Conservation (phyloP, 73 alveolate genomes). For the Paramecium sonneborni region DNA sequence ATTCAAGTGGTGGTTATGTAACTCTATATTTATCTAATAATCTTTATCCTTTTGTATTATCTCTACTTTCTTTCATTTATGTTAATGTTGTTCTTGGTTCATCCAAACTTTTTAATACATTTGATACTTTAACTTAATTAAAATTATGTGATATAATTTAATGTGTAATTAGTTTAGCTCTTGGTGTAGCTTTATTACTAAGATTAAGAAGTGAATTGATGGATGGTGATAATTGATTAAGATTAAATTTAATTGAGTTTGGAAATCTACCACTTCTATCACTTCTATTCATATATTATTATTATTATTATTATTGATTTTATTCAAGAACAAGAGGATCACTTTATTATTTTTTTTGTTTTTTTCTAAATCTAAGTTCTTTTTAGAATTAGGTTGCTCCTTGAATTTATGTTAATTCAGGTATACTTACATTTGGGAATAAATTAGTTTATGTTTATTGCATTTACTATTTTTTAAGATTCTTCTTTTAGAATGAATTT, state of each 20-base stretch:
- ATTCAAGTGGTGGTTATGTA: background rate
- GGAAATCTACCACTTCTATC: slow-evolving; percentile 18
- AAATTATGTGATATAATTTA: slow-evolving; percentile 18
- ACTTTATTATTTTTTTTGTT: background rate
- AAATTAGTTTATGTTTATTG: background rate
- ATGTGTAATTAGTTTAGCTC: background rate
- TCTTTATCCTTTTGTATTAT: background rate
- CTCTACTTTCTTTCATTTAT: background rate
- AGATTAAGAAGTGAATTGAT: background rate
- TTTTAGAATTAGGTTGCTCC: background rate
- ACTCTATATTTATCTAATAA: slow-evolving; percentile 22
- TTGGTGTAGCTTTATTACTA: background rate
- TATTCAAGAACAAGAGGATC: background rate
- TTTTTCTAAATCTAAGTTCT: background rate
- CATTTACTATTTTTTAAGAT: background rate
- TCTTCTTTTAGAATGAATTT: slow-evolving; percentile 41
- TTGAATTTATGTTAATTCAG: background rate
- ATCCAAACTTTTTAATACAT: background rate
- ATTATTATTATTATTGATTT: background rate
- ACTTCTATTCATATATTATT: background rate
- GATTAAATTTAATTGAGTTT: background rate
- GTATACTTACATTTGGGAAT: background rate
- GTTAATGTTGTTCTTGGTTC: background rate
- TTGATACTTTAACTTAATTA: background rate
- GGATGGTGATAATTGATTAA: slow-evolving; percentile 1